Evolutionary conservation across 1,284 basidiomycete genomes (phyloP), one percentile per base, ranked within the genome.

Genomic region (Cystobasidium sp.): DNA sequence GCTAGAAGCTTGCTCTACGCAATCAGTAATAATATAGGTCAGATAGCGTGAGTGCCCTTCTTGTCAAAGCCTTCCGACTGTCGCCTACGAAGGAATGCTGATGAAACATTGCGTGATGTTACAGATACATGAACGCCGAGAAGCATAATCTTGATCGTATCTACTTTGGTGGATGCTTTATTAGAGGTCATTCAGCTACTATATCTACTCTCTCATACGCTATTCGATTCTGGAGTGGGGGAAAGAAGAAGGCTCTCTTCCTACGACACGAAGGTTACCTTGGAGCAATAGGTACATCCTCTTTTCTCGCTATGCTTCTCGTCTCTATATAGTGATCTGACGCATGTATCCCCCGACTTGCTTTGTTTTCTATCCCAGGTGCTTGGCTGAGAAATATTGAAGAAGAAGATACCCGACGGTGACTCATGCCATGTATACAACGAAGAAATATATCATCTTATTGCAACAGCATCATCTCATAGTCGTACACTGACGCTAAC

Each of bases 141-240:
- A 98, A 99, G 86, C 97, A 98, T 83, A 91, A 93, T 76, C 84
- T 99, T 74, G 93, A 98, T 80, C 89, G 93, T 80, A 98, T 99
- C 78, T 99, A 98, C 85, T 99, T 99, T 86, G 94, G 96, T 16
- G 97, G 97, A 3, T 98, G 93, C 84, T 99, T 99, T 84, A 99
- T 99, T 83, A 88, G 97, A 85, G 93, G 94, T 24, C 97, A 99
- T 82, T 91, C 95, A 61, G 93, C 96, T 44, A 99, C 97, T 24
- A 96, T 99, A 81, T 91, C 94, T 41, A 99, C 97, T 14, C 86
- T 99, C 51, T 97, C 94, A 31, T 99, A 99, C 84, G 97, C 97
- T 58, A 99, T 99, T 82, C 91, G 97, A 47, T 99, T 99, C 86
- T 99, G 97, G 97, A 96, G 93, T 81, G 96, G 97, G 83, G 97